Conservation (phyloP, 257 asterid species). For the Leptodermis oblonga region DNA sequence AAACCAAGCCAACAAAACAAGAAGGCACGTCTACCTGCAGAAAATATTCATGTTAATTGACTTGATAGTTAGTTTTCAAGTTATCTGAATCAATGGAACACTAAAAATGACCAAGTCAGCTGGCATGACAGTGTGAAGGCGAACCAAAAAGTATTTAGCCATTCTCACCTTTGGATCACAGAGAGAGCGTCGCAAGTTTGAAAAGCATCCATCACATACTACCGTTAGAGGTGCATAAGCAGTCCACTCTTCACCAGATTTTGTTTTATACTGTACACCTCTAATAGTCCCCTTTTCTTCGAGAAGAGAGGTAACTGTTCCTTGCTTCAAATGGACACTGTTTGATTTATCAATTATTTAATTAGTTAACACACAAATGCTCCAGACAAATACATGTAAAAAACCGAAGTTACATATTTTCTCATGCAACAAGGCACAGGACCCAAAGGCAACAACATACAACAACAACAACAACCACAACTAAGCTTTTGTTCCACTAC, state of each 20-base stretch:
- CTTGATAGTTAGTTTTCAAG: neutral
- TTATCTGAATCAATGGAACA: constrained; percentile 4
- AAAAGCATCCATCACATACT: constrained; percentile 76
- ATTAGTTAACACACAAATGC: neutral
- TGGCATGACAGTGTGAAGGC: neutral
- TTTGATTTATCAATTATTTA: neutral
- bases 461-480: too few relatives aligned
- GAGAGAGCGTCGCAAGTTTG: constrained; percentile 58
- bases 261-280: constrained; percentile 60
- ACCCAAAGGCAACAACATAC: too few relatives aligned
- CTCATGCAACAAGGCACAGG: neutral
- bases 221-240: constrained; percentile 60
- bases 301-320: constrained; percentile 57
- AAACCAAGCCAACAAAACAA: constrained; percentile 53
- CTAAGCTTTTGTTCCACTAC: too few relatives aligned
- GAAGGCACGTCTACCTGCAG: constrained; percentile 53
- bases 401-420: neutral
- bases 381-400: neutral
- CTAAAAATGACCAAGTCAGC: neutral
- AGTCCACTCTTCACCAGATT: constrained; percentile 46
- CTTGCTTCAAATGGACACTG: constrained; percentile 71
- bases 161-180: constrained; percentile 57
- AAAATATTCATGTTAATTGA: neutral
- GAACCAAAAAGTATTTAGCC: neutral
- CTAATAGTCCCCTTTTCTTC: constrained; percentile 51